Conservation (phyloP, 2,329 filamentous ascomycete genomes). For the Periconia sp. region DNA sequence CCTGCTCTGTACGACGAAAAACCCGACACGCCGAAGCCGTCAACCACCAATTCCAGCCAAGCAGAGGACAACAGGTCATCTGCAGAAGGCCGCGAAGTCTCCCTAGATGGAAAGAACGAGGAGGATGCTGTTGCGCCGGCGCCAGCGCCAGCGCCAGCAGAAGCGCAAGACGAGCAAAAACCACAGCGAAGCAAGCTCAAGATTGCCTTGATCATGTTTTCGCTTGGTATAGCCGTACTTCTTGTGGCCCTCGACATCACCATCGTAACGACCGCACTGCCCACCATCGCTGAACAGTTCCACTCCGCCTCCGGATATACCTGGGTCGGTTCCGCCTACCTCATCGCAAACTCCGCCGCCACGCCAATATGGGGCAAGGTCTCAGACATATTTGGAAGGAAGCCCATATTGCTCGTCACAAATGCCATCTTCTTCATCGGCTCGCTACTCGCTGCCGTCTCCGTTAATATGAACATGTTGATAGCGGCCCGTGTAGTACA, state of each 20-base stretch:
- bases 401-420: constrained; percentile 65
- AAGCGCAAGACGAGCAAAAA: constrained; percentile 28
- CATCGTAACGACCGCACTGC: constrained; percentile 67
- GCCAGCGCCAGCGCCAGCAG: constrained; percentile 18
- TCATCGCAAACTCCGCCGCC: constrained; percentile 56
- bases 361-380: constrained; percentile 68
- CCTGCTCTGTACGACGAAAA: constrained; percentile 15
- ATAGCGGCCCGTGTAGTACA: constrained; percentile 67
- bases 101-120: neutral
- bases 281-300: constrained; percentile 63
- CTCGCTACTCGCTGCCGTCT: constrained; percentile 65
- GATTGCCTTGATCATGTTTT: constrained; percentile 57
- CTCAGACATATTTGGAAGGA: constrained; percentile 72
- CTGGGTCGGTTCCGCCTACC: constrained; percentile 61
- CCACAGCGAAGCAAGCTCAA: constrained; percentile 47
- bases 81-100: neutral
- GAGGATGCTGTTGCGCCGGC: constrained; percentile 10
- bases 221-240: constrained; percentile 61
- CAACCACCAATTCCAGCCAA: constrained; percentile 22
- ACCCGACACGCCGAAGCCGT: constrained; percentile 13
- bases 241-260: constrained; percentile 68
- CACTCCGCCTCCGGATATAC: constrained; percentile 57
- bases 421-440: constrained; percentile 68
- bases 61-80: constrained; percentile 14
- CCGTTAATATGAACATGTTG: constrained; percentile 66